Conservation (phyloP, 2,329 filamentous ascomycete genomes). For the Hymenoscyphus scutula region DNA sequence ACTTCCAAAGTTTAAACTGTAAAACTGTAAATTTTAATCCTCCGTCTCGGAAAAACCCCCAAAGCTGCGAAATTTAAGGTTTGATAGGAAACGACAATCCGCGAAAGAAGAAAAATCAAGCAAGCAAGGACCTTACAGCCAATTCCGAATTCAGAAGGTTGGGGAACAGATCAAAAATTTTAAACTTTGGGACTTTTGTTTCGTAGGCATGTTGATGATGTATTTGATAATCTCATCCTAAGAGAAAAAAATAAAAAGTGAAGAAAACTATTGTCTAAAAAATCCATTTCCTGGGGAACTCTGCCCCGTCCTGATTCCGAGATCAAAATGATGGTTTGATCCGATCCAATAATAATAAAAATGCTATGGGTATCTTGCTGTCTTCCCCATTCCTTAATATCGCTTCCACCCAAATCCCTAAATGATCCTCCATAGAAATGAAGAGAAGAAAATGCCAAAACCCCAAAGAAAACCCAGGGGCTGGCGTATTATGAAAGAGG, state of each 20-base stretch:
- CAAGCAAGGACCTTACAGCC: background rate
- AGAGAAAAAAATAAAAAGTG: too few species aligned
- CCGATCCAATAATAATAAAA: background rate
- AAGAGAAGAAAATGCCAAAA: too few species aligned
- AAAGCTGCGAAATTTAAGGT: background rate
- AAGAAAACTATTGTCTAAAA: too few species aligned
- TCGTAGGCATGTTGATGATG: background rate
- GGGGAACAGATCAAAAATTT: background rate
- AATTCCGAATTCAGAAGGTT: background rate
- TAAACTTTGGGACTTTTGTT: background rate
- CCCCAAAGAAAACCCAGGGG: too few species aligned
- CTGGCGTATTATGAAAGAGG: too few species aligned
- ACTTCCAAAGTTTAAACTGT: background rate
- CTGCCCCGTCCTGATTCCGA: background rate
- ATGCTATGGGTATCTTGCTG: slow-evolving; percentile 1
- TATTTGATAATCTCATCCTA: background rate
- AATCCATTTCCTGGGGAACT: too few species aligned
- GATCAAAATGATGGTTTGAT: background rate
- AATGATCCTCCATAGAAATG: too few species aligned
- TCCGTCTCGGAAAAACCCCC: background rate
- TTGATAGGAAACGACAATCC: background rate
- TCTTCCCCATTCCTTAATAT: background rate
- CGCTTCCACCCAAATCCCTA: background rate
- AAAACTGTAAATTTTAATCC: too few species aligned
- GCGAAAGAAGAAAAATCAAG: background rate